Evolutionary conservation across 1,139 yeast species (phyloP).

Genomic region (Yamadazyma triangularis): DNA sequence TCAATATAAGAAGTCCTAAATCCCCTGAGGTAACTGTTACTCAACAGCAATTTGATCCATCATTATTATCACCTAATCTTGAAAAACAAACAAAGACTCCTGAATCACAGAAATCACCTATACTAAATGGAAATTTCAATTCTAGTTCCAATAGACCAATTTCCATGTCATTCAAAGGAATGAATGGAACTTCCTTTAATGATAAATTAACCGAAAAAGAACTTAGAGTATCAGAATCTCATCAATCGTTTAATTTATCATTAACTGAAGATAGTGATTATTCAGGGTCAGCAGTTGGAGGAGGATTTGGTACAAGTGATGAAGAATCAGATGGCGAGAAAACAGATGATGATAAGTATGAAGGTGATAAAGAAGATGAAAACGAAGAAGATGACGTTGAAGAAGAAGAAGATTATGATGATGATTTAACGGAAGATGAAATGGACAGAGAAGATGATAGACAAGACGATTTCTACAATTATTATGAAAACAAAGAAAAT

Average conservation of each 20-base stretch:
- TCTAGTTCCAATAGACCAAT: constrained; percentile 40
- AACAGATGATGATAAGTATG: constrained; percentile 6
- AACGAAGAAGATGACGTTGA: constrained; percentile 9
- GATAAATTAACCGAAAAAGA: constrained; percentile 26
- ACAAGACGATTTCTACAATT: neutral
- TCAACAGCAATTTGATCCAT: constrained; percentile 9
- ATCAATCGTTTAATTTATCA: constrained; percentile 40
- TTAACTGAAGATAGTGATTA: constrained; percentile 26
- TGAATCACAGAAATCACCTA: neutral
- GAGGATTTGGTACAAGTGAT: constrained; percentile 26
- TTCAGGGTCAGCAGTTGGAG: constrained; percentile 21
- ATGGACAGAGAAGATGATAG: neutral
- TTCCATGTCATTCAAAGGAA: constrained; percentile 65
- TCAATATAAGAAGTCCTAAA: constrained; percentile 9
- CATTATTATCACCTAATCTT: constrained; percentile 12
- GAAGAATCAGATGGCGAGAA: constrained; percentile 12
- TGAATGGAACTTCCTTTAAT: constrained; percentile 53
- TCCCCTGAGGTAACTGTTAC: constrained; percentile 12
- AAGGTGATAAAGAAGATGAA: constrained; percentile 6
- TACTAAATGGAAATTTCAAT: neutral
- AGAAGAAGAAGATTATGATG: constrained; percentile 2
- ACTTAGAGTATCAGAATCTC: constrained; percentile 34
- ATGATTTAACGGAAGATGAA: neutral
- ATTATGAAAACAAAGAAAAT: constrained; percentile 1
- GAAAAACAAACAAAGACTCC: constrained; percentile 2